Percentiles rank a stretch among this genome's conserved stretches.
These are phyloP conservation scores for Starmerella sirachaensis DNA, from an alignment of 805 yeast genomes.

Conservation along the genomic window DNA sequence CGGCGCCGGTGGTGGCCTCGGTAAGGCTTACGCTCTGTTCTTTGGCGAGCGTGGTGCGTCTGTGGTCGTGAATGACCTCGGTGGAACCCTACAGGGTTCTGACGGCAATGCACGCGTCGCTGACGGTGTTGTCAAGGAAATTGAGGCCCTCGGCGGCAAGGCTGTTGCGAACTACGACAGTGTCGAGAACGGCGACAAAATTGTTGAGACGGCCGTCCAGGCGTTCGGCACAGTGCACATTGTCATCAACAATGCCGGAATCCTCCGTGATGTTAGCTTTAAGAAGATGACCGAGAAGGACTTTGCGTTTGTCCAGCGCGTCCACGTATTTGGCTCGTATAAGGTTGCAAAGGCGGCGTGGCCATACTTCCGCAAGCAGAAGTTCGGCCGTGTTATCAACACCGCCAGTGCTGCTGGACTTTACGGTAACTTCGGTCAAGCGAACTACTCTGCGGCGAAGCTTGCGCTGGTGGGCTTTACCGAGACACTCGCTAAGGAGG, in stretches of 20 bases:
- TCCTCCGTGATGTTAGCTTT: slow-evolving; percentile 75
- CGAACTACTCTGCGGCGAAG: slow-evolving; percentile 91
- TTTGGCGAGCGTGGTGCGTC: slow-evolving; percentile 86
- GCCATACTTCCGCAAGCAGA: slow-evolving; percentile 76
- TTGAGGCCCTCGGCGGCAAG: slow-evolving; percentile 57
- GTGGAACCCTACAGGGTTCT: slow-evolving; percentile 72
- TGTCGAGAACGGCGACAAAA: slow-evolving; percentile 72
- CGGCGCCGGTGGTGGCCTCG: slow-evolving; percentile 97
- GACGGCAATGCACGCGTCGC: slow-evolving; percentile 56
- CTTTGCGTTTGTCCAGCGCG: slow-evolving; percentile 68
- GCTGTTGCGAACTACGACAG: slow-evolving; percentile 95
- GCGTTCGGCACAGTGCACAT: slow-evolving; percentile 81
- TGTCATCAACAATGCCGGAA: slow-evolving; percentile 89
- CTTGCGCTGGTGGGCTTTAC: slow-evolving; percentile 81
- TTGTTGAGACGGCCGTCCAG: slow-evolving; percentile 74
- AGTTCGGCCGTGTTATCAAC: slow-evolving; percentile 78
- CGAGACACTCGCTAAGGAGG: slow-evolving; percentile 92
- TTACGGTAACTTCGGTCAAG: slow-evolving; percentile 93
- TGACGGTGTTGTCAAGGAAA: slow-evolving; percentile 79
- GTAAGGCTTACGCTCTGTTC: slow-evolving; percentile 74
- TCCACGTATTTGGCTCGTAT: slow-evolving; percentile 83
- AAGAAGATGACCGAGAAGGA: slow-evolving; percentile 75
- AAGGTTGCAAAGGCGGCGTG: slow-evolving; percentile 80
- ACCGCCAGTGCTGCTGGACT: slow-evolving; percentile 97
- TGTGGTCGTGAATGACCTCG: slow-evolving; percentile 90